phyloP scores from a whole-genome alignment of 2,329 filamentous ascomycete genomes.

The Ambrosiella beaveri region DNA sequence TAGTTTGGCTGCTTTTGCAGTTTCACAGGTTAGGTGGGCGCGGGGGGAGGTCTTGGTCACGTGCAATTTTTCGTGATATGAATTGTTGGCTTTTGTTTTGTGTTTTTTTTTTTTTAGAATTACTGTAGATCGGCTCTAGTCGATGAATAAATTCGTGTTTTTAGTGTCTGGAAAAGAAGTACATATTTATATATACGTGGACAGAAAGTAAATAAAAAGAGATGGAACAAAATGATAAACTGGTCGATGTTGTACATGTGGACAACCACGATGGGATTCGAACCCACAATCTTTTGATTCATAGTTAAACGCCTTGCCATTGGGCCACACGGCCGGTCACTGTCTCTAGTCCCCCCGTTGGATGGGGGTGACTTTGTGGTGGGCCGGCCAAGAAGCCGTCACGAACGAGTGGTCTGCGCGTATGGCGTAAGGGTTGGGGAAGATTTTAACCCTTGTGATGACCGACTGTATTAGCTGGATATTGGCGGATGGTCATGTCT shows the following conservation, averaged over 20 bases:
- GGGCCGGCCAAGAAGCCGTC: too few relatives aligned
- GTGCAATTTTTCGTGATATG: neutral
- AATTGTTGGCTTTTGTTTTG: neutral
- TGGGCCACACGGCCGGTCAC: neutral
- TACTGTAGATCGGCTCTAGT: slow-evolving; percentile 3
- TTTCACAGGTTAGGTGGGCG: neutral
- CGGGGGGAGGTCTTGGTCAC: neutral
- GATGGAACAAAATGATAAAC: neutral
- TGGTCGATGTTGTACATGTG: neutral
- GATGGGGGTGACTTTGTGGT: too few relatives aligned
- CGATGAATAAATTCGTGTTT: slow-evolving; percentile 5
- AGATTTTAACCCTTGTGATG: too few relatives aligned
- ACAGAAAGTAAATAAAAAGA: neutral
- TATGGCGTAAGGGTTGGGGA: too few relatives aligned
- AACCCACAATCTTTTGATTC: neutral
- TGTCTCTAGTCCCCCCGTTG: neutral
- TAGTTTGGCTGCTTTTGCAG: slow-evolving; percentile 3
- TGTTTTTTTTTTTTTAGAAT: neutral
- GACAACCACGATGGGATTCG: neutral
- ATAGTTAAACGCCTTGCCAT: neutral
- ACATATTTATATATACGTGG: neutral
- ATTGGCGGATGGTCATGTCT: too few relatives aligned
- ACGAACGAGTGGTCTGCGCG: too few relatives aligned
- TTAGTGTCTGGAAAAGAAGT: neutral
- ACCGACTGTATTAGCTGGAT: too few relatives aligned